Percentiles rank a stretch among this genome's conserved stretches.
Evolutionary conservation across 306 rosid species (phyloP).

Genomic region (Quercus dentata): DNA sequence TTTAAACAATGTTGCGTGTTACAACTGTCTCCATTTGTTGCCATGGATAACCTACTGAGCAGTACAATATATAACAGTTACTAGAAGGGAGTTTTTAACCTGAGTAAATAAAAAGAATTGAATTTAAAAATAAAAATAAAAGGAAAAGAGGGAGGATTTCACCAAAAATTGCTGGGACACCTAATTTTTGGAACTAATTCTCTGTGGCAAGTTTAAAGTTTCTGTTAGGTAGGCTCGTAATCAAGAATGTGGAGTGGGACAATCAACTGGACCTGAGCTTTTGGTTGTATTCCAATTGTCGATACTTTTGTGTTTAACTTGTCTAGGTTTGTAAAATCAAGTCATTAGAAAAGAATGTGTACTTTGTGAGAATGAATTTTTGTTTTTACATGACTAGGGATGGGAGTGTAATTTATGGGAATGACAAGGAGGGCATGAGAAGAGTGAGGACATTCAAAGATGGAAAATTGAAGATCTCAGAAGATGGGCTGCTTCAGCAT

Average conservation of each 20-base stretch:
- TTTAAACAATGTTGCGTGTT: too few species aligned
- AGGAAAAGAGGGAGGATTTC: background rate
- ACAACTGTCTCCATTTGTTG: too few species aligned
- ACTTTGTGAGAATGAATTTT: background rate
- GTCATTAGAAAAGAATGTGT: background rate
- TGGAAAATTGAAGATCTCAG: conserved; percentile 59
- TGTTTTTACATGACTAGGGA: conserved; percentile 49
- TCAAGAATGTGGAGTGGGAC: too few species aligned
- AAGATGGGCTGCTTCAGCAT: conserved; percentile 63
- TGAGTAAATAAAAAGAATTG: too few species aligned
- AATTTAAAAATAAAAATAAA: background rate
- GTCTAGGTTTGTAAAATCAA: background rate
- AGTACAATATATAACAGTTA: too few species aligned
- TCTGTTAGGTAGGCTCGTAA: too few species aligned
- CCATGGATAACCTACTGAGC: too few species aligned
- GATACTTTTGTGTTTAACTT: too few species aligned
- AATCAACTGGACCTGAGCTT: too few species aligned
- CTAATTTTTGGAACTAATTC: background rate
- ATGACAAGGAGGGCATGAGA: conserved; percentile 43
- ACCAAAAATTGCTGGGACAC: background rate
- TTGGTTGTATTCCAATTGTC: too few species aligned
- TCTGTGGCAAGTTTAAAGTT: background rate
- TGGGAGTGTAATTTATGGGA: conserved; percentile 84
- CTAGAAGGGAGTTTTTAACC: too few species aligned
- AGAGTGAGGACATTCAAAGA: conserved; percentile 67